Evolutionary conservation across 768 basidiomycete species (phyloP).

Genomic region (Mycena galopus): DNA sequence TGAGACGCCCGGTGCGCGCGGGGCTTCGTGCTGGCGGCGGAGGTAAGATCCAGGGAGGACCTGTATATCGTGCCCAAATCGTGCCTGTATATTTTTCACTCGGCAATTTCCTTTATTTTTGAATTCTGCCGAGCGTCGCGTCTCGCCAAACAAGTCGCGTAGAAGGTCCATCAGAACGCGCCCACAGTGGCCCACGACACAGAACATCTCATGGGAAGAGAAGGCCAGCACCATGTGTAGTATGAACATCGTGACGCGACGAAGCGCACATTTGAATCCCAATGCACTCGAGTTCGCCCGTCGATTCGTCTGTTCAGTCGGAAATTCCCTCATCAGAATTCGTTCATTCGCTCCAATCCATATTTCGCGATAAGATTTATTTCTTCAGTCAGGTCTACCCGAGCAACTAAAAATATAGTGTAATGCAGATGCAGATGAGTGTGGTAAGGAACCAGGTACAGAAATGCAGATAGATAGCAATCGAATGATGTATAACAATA

Average conservation of each 20-base stretch:
- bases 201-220: conserved; percentile 4
- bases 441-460: not conserved
- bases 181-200: not conserved
- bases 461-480: conserved; percentile 10
- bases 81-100: too few species aligned
- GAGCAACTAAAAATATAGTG: conserved; percentile 23
- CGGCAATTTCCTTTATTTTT: too few species aligned
- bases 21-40: too few species aligned
- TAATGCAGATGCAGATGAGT: not conserved
- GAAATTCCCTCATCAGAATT: not conserved
- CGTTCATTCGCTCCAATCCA: not conserved
- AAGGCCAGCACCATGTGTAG: not conserved
- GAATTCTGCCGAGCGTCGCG: not conserved
- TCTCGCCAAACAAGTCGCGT: not conserved
- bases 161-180: conserved; percentile 10
- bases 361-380: not conserved
- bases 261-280: too few species aligned
- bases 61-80: conserved; percentile 35
- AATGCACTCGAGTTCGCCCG: too few species aligned
- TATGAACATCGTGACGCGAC: not conserved
- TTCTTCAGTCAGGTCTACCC: not conserved
- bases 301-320: too few species aligned
- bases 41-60: too few species aligned
- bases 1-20: too few species aligned
- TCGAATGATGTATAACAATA: not conserved